A percentile compares a stretch with the other conserved stretches of the same genome.
Conservation (phyloP, 139 green algal species). For the Zygnema cylindricum region DNA sequence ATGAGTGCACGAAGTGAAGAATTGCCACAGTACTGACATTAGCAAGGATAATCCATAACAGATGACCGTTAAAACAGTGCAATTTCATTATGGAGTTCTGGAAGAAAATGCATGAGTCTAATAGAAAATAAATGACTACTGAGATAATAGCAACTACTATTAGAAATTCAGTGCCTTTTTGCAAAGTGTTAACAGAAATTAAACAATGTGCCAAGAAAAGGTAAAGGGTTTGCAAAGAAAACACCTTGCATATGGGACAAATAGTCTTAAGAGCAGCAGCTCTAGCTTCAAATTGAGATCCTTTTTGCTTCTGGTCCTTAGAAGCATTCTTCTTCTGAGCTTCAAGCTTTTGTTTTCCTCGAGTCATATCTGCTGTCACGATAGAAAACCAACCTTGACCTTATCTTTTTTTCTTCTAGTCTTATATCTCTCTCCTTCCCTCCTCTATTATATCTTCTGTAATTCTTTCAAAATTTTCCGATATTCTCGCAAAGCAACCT, state of each 20-base stretch:
- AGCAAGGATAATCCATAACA: too few species aligned
- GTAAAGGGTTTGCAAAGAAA: background rate
- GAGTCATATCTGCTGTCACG: too few species aligned
- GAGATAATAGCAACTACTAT: too few species aligned
- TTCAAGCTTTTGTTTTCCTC: constrained; percentile 59
- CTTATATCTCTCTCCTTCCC: too few species aligned
- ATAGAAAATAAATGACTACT: too few species aligned
- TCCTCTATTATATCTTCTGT: too few species aligned
- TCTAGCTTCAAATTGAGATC: constrained; percentile 49
- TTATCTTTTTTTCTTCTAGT: too few species aligned
- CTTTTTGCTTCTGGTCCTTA: constrained; percentile 22
- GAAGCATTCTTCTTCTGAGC: constrained; percentile 54
- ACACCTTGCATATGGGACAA: constrained; percentile 58
- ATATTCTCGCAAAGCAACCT: too few species aligned
- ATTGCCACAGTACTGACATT: background rate
- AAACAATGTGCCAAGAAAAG: background rate
- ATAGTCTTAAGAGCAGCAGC: constrained; percentile 38
- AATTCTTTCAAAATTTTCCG: too few species aligned
- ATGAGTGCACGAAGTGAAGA: background rate
- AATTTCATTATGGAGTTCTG: background rate
- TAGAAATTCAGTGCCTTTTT: too few species aligned
- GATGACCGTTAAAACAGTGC: background rate
- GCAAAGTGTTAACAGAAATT: background rate
- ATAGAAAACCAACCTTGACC: too few species aligned
- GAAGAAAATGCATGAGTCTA: background rate